Base-by-base conservation (phyloP, 305 asterid genomes). In the Fraxinus baroniana region DNA sequence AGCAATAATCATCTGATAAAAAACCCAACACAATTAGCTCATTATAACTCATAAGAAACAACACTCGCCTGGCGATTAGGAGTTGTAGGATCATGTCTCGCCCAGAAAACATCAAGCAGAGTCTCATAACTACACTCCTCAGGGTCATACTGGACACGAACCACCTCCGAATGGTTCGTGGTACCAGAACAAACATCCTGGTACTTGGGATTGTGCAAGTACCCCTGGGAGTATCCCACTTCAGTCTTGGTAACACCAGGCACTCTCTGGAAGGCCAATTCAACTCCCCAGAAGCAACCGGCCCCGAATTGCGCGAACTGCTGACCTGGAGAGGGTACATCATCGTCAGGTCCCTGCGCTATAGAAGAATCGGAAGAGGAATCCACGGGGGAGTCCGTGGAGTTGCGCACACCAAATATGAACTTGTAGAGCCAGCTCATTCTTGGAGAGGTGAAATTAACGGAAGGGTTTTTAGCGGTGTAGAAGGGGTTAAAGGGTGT, bases 281-380 rank as follows among this genome's bases (percentile, higher is more conserved):
- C 99, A 72, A 91, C 97, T 6, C 99, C 99, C 98, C 99, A 95
- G 88, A 95, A 95, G 28, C 98, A 95, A 10, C 99, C 99, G 13
- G 95, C 94, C 36, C 98, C 98, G 84, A 95, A 94, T 84, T 95
- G 99, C n/a, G 95, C 97, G 79, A 94, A 89, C 80, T 86, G 85
- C 83, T 91, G 92, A 18, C 98, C 98, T 18, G 97, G 92, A 0
- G 90, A 90, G 0, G 98, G 95, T 6, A 80, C 44, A 39, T 94
- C 97, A 68, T 88, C 92, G 85, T 95, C 99, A 4, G 95, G 93
- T 22, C 96, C 93, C 86, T 90, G 94, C 2, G 97, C 89, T 71
- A 93, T 87, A 71, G 94, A 60, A 52, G 94, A 82, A 18, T n/a
- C 26, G 70, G 90, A 18, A 60, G 71, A 82, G 78, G 97, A 83